Conservation (phyloP, 164 flowering plant genomes). For the Vitis labrusca region DNA sequence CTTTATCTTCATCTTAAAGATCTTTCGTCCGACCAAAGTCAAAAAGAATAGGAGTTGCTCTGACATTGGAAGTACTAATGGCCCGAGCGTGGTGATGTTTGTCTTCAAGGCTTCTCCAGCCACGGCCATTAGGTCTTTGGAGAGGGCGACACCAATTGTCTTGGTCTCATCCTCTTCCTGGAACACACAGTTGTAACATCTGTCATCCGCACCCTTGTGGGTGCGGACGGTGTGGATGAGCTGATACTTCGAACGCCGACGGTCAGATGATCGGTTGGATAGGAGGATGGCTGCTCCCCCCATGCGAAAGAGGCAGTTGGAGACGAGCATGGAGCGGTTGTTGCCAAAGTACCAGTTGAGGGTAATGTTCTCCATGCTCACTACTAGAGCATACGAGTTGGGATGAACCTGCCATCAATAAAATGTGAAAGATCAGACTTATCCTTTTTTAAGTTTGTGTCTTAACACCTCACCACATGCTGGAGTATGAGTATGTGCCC, state of each 20-base stretch:
- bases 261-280: constrained; percentile 62
- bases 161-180: constrained; percentile 61
- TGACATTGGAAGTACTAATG: constrained; percentile 77
- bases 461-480: no score
- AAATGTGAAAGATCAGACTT: neutral
- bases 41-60: constrained; percentile 72
- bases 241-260: constrained; percentile 71
- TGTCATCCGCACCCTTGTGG: constrained; percentile 75
- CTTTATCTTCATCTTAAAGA: constrained; percentile 58
- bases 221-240: constrained; percentile 82
- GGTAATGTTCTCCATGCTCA: constrained; percentile 90
- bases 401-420: constrained; percentile 52
- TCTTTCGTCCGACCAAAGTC: constrained; percentile 51
- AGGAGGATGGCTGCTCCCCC: constrained; percentile 90
- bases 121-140: constrained; percentile 75
- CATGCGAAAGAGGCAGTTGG: constrained; percentile 86
- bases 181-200: constrained; percentile 57
- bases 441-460: no score
- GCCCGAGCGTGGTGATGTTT: constrained; percentile 80
- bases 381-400: constrained; percentile 72
- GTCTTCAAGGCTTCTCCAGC: constrained; percentile 82
- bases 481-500: no score
- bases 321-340: constrained; percentile 77
- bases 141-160: constrained; percentile 59
- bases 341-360: constrained; percentile 88